Evolutionary conservation across 495 filamentous ascomycete genomes (phyloP).

Genomic region (Aspergillus hancockii): DNA sequence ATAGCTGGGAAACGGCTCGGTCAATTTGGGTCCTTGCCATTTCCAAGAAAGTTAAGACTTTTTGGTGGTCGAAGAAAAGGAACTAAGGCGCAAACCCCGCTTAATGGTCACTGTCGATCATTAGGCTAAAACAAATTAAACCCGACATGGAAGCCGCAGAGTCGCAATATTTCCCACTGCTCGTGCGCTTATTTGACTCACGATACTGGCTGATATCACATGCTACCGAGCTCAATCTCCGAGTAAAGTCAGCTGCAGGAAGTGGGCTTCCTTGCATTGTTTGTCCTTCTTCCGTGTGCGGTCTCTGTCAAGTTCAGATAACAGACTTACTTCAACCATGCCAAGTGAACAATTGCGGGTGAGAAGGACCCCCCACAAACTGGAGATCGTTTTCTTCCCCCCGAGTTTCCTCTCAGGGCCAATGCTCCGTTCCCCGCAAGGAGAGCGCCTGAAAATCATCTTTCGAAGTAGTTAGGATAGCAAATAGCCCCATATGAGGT

Average conservation of each 20-base stretch:
- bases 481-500: conserved; percentile 1
- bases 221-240: conserved; percentile 12
- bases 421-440: conserved; percentile 6
- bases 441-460: conserved; percentile 1
- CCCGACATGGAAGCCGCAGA: conserved; percentile 4
- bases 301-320: neutral
- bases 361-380: neutral
- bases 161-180: neutral
- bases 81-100: conserved; percentile 16
- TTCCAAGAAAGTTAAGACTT: conserved; percentile 10
- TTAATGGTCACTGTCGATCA: conserved; percentile 14
- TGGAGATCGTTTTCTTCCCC: conserved; percentile 1
- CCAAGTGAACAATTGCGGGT: conserved; percentile 1
- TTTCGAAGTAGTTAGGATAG: neutral
- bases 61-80: conserved; percentile 9
- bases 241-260: neutral
- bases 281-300: neutral
- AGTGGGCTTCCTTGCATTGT: conserved; percentile 1
- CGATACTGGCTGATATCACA: conserved; percentile 7
- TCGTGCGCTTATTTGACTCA: neutral
- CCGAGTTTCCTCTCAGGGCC: conserved; percentile 2
- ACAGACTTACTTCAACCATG: neutral
- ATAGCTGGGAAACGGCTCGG: neutral
- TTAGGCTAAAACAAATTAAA: conserved; percentile 10
- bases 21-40: neutral